Conservation (phyloP, 176 grass and related monocot genomes). For the Triticum urartu region DNA sequence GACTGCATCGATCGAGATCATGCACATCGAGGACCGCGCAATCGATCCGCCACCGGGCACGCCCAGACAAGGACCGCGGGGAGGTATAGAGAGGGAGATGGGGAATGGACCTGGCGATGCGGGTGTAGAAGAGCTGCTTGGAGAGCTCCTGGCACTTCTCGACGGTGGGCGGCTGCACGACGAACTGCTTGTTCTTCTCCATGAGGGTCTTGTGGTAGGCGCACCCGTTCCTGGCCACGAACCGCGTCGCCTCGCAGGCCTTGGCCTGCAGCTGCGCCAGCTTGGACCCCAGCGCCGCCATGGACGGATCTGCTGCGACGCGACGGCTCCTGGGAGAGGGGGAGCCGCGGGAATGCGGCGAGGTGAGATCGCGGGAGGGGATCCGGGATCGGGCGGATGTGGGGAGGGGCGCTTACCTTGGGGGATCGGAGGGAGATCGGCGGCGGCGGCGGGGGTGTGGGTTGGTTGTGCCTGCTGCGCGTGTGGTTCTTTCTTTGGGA, state of each 20-base stretch:
- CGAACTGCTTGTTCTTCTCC: slow-evolving; percentile 80
- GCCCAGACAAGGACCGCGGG: too few species aligned
- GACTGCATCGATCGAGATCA: slow-evolving; percentile 11
- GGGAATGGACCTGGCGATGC: slow-evolving; percentile 57
- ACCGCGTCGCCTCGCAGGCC: slow-evolving; percentile 65
- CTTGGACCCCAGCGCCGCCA: slow-evolving; percentile 65
- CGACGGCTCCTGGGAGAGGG: neutral
- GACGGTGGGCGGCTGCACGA: slow-evolving; percentile 55
- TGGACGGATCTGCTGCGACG: slow-evolving; percentile 45
- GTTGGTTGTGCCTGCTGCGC: neutral
- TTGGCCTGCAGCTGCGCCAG: slow-evolving; percentile 73
- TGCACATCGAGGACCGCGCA: too few species aligned
- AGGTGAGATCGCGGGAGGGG: neutral
- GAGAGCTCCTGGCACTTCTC: slow-evolving; percentile 81
- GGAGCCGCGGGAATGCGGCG: neutral
- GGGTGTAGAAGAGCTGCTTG: slow-evolving; percentile 96
- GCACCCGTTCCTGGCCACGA: slow-evolving; percentile 62
- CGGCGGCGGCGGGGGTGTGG: neutral
- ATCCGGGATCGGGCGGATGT: neutral
- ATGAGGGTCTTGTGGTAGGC: slow-evolving; percentile 63
- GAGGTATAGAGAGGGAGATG: too few species aligned
- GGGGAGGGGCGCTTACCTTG: neutral
- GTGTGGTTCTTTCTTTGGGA: neutral
- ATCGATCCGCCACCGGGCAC: neutral
- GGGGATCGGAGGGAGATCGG: neutral